Base-by-base conservation (phyloP, 108 stramenopile species). In the Cyclostephanos tholiformis region DNA sequence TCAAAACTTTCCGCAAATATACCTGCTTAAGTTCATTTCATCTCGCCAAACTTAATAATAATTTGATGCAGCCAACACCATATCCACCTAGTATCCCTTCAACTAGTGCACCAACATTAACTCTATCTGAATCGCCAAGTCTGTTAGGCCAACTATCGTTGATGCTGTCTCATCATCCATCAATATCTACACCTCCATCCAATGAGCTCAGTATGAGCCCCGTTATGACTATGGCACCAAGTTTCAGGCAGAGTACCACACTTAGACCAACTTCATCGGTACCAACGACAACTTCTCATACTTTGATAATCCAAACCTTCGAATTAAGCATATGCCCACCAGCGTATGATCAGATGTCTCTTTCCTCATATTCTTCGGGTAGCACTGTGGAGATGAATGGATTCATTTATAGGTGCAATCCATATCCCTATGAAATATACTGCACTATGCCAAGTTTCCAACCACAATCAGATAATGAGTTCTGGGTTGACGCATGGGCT, bases 371-470 rank as follows among this genome's bases (percentile, higher is more conserved):
- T 64, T 5, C 44, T 46, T 39, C 14, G 39, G 63, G 63, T 9
- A 48, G 63, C 20, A 43, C 39, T 26, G 63, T 64, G 14, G 44
- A 64, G 39, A 25, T 64, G 39, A 25, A 22, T 17, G 63, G 63
- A 25, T 26, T 25, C 17, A 64, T 64, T 22, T 64, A 64, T 64
- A 39, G 43, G 26, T 64, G 63, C 63, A 64, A 64, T 25, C 11
- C 63, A 10, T 36, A 25, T 22, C 63, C 63, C 20, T 64, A 36
- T 48, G 63, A 36, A 44, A 48, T 64, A 26, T 64, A 64, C 38
- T 64, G 63, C 43, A 46, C 44, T 0, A 46, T 46, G 13, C 16
- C 44, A 2, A 46, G 16, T 46, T 46, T 14, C 3, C 44, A 17
- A 46, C 44, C 44, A 17, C 14, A 46, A 14, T 46, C 44, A 46